phyloP scores from a whole-genome alignment of 2,329 filamentous ascomycete genomes.

The Ascosphaera aggregata region DNA sequence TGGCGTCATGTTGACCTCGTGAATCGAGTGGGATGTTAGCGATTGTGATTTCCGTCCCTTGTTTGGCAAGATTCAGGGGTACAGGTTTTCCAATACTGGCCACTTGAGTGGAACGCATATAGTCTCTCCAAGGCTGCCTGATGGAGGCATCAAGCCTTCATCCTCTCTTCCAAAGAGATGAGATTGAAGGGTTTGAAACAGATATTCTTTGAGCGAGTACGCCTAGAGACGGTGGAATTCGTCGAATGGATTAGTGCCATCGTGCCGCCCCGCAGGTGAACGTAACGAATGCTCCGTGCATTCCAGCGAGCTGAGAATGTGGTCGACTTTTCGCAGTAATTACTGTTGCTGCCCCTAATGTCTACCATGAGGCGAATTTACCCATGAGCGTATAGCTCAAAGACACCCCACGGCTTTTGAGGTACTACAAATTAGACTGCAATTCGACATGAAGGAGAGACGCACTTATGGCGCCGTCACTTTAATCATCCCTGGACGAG shows the following conservation, averaged over 20 bases:
- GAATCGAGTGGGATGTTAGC: neutral
- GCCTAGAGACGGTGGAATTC: neutral
- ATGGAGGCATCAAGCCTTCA: neutral
- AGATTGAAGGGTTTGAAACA: neutral
- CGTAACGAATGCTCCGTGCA: too few species aligned
- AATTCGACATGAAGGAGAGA: too few species aligned
- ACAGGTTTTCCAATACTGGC: neutral
- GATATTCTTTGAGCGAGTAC: neutral
- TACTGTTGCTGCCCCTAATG: too few species aligned
- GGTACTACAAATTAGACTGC: too few species aligned
- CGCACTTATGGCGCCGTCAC: too few species aligned
- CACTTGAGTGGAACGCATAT: neutral
- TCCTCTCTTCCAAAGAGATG: neutral
- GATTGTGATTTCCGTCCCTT: neutral
- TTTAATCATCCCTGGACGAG: too few species aligned
- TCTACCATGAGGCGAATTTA: too few species aligned
- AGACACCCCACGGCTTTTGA: too few species aligned
- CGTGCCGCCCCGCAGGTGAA: too few species aligned
- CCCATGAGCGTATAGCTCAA: too few species aligned
- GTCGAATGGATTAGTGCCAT: neutral
- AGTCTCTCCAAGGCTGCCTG: neutral
- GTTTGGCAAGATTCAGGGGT: neutral
- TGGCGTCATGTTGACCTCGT: neutral
- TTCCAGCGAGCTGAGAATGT: too few species aligned
- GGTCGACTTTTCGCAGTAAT: too few species aligned